Evolutionary conservation across 2,329 filamentous ascomycete genomes (phyloP), one percentile per base, ranked within the genome.

Genomic region (Hypoxylon sp.): DNA sequence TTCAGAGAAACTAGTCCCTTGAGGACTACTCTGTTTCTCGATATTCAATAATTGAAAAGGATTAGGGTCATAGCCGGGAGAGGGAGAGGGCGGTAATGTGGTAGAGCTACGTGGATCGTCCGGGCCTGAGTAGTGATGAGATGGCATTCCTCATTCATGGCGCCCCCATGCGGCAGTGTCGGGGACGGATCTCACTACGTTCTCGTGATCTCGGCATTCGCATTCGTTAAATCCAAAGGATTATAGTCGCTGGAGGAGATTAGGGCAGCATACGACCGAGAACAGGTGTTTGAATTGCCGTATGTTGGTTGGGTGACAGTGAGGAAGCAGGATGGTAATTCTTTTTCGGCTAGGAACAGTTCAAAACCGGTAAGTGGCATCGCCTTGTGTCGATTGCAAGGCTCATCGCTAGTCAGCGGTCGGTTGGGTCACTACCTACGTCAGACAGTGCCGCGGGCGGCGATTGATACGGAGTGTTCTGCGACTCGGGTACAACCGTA

Each of bases 101-200:
- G 39, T 67, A 52, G 60, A 50, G 70, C 68, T 68, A 71, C 70
- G 75, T 72, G 60, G 69, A 59, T 72, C 65, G 71, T 69, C 73
- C 67, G 70, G 63, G 68, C 59, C 66, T 65, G 62, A 56, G 68
- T 69, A 68, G 66, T 74, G 73, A 71, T 70, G 71, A 71, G 75
- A 74, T 75, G 72, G 73, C 75, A 77, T 77, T 73, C 75, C 75
- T 76, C 74, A 73, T 76, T 74, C 74, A 73, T 69, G 72, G 69
- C 59, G 72, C 70, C 71, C 73, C 74, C 72, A 69, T 72, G 68
- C 67, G 73, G 71, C 62, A 72, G 67, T 65, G 69, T 72, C 73
- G 75, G 71, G 68, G 73, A 72, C 73, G 71, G 64, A 70, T 72
- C 62, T 73, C 72, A 65, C 70, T 69, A 70, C 67, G 61, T 68